Base-by-base conservation (phyloP, 148 eudicot species). In the Simmondsia chinensis region DNA sequence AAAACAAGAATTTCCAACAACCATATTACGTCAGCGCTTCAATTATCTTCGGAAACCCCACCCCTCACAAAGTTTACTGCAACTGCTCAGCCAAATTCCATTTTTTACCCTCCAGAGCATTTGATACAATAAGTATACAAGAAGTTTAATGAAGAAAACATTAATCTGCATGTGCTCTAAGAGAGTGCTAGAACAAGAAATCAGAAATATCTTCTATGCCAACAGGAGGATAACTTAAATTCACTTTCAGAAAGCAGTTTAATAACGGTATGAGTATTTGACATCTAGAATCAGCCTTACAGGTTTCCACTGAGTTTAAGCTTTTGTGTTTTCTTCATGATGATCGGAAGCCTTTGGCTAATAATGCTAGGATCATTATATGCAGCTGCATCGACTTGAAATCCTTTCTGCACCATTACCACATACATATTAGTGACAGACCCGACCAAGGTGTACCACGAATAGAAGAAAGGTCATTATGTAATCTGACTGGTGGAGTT, bases 311-410 rank as follows among this genome's bases (percentile, higher is more conserved):
- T 50, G 63, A 85, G 39, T 45, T 50, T 69, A 61, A 85, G 99
- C 82, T 77, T 91, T 47, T 91, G 77, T 58, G 83, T 79, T 72
- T 66, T 76, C 23, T 68, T 79, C 83, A 61, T 61, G 64, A 75
- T 52, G 43, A 85, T 46, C 15, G 95, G 86, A 40, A 91, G 99
- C 75, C 77, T 79, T 58, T 75, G 71, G 61, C 64, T 56, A 51
- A 82, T 85, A 62, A 42, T 33, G 66, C 72, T 73, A 55, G 99
- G 99, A 68, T 91, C 95, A 58, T 42, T 74, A 63, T 91, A 91
- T 32, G 94, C 74, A 46, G 81, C 79, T 68, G 70, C 69, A 43
- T 85, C 94, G 53, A 65, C 69, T 42, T 86, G 83, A 68, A 67
- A 86, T 36, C 95, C 95, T 74, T 82, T 85, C 99, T 86, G 95